Evolutionary conservation across 805 yeast species (phyloP).

Genomic region (Candida andamanensis): DNA sequence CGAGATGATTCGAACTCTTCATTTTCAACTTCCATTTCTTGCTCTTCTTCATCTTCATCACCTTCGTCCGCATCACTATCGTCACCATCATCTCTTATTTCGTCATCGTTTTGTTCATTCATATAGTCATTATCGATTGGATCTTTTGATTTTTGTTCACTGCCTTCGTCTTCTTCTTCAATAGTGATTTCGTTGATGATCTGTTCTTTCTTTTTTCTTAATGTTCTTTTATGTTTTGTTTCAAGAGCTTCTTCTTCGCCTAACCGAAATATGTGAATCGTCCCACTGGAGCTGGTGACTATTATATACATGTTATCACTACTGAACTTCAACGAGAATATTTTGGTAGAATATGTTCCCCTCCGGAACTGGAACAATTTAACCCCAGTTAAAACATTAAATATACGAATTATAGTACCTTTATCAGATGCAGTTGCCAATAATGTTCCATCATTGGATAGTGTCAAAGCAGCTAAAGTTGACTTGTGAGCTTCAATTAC

Average conservation of each 20-base stretch:
- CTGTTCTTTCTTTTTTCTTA: conserved; percentile 11
- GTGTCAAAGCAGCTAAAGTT: conserved; percentile 58
- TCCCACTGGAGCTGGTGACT: conserved; percentile 86
- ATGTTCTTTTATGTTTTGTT: conserved; percentile 29
- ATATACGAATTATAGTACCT: conserved; percentile 86
- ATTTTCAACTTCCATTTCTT: conserved; percentile 19
- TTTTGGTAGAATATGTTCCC: conserved; percentile 80
- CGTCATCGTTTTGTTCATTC: conserved; percentile 19
- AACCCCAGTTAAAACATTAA: conserved; percentile 59
- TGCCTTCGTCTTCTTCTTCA: conserved; percentile 21
- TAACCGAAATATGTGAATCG: conserved; percentile 85
- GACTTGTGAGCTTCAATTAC: conserved; percentile 85
- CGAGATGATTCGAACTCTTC: conserved; percentile 15
- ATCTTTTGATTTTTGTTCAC: conserved; percentile 7
- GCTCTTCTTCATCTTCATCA: conserved; percentile 18
- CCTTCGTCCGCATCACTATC: conserved; percentile 21
- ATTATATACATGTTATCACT: conserved; percentile 62
- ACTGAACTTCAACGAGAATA: conserved; percentile 73
- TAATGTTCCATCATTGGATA: conserved; percentile 71
- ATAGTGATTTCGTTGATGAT: conserved; percentile 19
- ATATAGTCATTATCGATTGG: conserved; percentile 14
- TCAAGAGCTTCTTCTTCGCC: conserved; percentile 46
- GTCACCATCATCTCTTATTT: conserved; percentile 26
- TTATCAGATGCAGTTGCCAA: conserved; percentile 86
- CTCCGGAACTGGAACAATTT: conserved; percentile 71